Conservation (phyloP, 768 basidiomycete genomes). For the Strobilomyces dryophilus region DNA sequence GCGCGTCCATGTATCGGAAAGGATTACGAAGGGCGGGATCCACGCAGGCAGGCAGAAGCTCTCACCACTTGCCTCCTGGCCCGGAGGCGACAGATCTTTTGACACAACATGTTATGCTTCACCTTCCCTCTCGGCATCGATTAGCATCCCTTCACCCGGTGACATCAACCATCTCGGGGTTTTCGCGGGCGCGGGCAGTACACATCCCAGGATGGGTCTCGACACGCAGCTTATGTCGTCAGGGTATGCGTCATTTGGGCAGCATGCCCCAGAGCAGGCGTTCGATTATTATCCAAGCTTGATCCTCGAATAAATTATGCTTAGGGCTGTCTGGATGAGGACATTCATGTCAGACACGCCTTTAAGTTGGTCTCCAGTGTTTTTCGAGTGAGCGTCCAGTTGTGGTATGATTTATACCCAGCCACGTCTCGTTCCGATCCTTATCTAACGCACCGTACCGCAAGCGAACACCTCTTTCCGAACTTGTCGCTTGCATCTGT, state of each 20-base stretch:
- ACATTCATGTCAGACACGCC: neutral
- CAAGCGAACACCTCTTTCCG: slow-evolving; percentile 4
- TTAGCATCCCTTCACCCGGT: slow-evolving; percentile 34
- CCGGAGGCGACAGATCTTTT: slow-evolving; percentile 16
- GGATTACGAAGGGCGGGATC: slow-evolving; percentile 19
- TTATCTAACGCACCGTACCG: slow-evolving; percentile 4
- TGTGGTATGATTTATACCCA: slow-evolving; percentile 17
- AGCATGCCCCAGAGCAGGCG: slow-evolving; percentile 20
- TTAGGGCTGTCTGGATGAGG: neutral
- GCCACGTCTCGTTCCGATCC: neutral
- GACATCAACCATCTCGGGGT: slow-evolving; percentile 40
- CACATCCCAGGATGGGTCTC: slow-evolving; percentile 23
- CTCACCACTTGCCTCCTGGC: slow-evolving; percentile 25
- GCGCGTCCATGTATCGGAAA: slow-evolving; percentile 59
- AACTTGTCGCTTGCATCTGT: slow-evolving; percentile 8
- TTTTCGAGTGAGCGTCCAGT: slow-evolving; percentile 12
- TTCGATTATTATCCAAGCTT: slow-evolving; percentile 30
- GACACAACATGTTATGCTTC: slow-evolving; percentile 21
- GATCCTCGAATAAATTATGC: slow-evolving; percentile 19
- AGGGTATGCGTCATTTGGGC: slow-evolving; percentile 31
- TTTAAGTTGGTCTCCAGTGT: slow-evolving; percentile 2
- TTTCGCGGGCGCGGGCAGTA: slow-evolving; percentile 53
- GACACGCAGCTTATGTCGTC: slow-evolving; percentile 22
- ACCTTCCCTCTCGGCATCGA: slow-evolving; percentile 38
- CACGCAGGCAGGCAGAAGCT: slow-evolving; percentile 15